A percentile compares a stretch with the other conserved stretches of the same genome.
Evolutionary conservation across 2,329 filamentous ascomycete species (phyloP).

Genomic region (Gyromitra esculenta): DNA sequence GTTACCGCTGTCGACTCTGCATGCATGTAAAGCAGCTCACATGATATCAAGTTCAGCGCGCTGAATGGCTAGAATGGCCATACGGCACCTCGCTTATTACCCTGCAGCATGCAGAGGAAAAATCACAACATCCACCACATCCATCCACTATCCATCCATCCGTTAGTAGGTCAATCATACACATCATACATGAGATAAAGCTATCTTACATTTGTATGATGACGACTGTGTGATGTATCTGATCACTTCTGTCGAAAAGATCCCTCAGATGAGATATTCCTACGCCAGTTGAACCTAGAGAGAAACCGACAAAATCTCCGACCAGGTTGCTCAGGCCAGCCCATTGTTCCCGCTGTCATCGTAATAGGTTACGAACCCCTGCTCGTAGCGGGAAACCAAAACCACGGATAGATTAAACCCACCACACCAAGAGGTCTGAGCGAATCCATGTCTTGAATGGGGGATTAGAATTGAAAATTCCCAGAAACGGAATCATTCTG

Average conservation of each 20-base stretch:
- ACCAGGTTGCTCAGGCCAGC: constrained; percentile 47
- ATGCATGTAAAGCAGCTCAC: constrained; percentile 54
- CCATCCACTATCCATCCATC: constrained; percentile 33
- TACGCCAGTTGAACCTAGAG: constrained; percentile 40
- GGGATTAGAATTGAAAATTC: constrained; percentile 39
- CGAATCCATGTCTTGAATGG: constrained; percentile 43
- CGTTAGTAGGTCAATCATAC: constrained; percentile 41
- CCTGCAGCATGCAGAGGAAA: constrained; percentile 45
- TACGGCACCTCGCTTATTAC: constrained; percentile 49
- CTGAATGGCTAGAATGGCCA: constrained; percentile 43
- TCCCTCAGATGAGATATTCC: constrained; percentile 50
- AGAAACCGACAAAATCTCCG: constrained; percentile 53
- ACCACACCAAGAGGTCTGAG: constrained; percentile 50
- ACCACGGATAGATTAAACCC: constrained; percentile 52
- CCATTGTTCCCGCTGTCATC: constrained; percentile 54
- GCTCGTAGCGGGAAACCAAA: constrained; percentile 51
- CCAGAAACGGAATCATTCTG: constrained; percentile 44
- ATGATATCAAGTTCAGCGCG: constrained; percentile 49
- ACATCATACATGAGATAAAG: constrained; percentile 47
- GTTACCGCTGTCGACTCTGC: constrained; percentile 52
- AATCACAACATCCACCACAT: constrained; percentile 38
- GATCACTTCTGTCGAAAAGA: constrained; percentile 44
- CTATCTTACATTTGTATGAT: constrained; percentile 51
- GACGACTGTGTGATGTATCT: constrained; percentile 49
- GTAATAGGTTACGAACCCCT: constrained; percentile 53